These are phyloP conservation scores for Amanita muscaria DNA, from an alignment of 768 basidiomycete genomes.

Conservation along the genomic window DNA sequence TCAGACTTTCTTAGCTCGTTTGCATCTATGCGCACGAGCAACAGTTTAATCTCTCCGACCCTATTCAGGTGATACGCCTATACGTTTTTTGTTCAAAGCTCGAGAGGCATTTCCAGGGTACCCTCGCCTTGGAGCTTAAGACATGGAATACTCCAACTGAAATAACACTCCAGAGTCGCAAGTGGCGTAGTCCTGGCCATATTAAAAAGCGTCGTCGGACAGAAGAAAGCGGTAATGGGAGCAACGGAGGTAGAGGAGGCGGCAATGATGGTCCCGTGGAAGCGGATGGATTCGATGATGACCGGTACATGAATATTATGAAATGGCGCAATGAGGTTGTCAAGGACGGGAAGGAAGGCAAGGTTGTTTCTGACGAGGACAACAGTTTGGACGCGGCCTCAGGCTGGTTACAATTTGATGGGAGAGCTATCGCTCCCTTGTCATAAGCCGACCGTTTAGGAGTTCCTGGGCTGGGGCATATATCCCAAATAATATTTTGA, in stretches of 20 bases:
- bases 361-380: neutral
- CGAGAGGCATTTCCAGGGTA: constrained; percentile 2
- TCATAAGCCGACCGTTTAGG: constrained; percentile 3
- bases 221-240: constrained; percentile 7
- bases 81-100: constrained; percentile 10
- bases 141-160: constrained; percentile 5
- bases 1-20: constrained; percentile 3
- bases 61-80: constrained; percentile 5
- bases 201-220: constrained; percentile 5
- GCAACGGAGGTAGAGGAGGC: constrained; percentile 2
- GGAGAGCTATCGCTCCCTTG: constrained; percentile 2
- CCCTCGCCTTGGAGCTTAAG: neutral
- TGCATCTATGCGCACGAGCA: constrained; percentile 4
- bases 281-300: constrained; percentile 6
- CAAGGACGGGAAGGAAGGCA: constrained; percentile 6
- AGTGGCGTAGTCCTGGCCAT: constrained; percentile 9
- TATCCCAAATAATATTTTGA: too few species aligned
- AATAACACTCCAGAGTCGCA: constrained; percentile 3
- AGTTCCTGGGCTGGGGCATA: neutral
- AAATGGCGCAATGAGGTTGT: constrained; percentile 6
- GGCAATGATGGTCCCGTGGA: constrained; percentile 8
- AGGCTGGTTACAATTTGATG: neutral
- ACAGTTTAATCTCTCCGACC: neutral
- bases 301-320: constrained; percentile 5
- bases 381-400: too few species aligned